These are phyloP conservation scores for Fusarium sublunatum DNA, from an alignment of 2,329 filamentous ascomycete genomes.

Conservation along the genomic window DNA sequence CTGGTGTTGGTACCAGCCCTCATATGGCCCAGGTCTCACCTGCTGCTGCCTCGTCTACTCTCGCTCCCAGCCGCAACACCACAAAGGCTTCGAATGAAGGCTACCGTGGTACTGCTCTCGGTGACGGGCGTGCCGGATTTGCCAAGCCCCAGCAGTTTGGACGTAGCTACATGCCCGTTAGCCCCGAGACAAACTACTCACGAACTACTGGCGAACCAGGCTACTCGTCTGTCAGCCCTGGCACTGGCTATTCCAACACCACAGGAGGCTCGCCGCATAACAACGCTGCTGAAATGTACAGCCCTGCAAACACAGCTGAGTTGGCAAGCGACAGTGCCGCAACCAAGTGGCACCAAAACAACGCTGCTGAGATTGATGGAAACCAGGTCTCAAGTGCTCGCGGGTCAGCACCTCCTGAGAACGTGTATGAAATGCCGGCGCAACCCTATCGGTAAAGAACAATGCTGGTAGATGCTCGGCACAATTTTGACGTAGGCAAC, in stretches of 20 bases:
- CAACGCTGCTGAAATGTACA: constrained; percentile 42
- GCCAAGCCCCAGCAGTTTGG: constrained; percentile 54
- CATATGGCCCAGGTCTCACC: constrained; percentile 49
- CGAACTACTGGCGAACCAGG: constrained; percentile 33
- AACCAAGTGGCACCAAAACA: constrained; percentile 50
- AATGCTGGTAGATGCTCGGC: neutral
- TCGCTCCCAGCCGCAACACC: constrained; percentile 44
- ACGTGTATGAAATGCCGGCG: constrained; percentile 58
- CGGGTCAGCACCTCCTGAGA: constrained; percentile 45
- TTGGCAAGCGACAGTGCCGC: constrained; percentile 50
- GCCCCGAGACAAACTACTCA: constrained; percentile 40
- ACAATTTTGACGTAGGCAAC: constrained; percentile 5
- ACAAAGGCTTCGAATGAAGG: constrained; percentile 48
- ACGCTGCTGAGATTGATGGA: constrained; percentile 55
- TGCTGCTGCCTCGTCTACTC: constrained; percentile 41
- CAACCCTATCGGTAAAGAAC: constrained; percentile 51
- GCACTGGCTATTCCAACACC: constrained; percentile 42
- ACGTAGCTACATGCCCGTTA: constrained; percentile 46
- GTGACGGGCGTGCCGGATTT: constrained; percentile 54
- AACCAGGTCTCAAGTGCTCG: constrained; percentile 47
- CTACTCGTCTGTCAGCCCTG: constrained; percentile 34
- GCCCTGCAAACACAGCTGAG: constrained; percentile 47
- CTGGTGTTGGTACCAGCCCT: constrained; percentile 35
- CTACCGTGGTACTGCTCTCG: constrained; percentile 55
- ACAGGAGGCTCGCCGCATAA: constrained; percentile 34